These are phyloP conservation scores for Acanthochlamys bracteata DNA, from an alignment of 106 monocot species.

Conservation along the genomic window DNA sequence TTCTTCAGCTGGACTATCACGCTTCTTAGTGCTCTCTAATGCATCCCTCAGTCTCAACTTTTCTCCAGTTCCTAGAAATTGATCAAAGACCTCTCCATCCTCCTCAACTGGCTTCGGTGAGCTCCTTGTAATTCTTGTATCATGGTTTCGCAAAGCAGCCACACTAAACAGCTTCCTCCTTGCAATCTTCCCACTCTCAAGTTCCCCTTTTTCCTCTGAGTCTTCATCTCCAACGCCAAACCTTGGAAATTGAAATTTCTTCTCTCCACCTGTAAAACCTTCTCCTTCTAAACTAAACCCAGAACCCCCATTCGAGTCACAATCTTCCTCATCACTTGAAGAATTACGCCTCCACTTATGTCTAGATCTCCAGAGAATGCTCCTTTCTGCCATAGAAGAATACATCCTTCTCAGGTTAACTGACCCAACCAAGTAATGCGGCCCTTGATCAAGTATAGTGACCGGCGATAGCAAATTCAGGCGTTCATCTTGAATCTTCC, in stretches of 20 bases:
- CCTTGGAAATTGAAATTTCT: constrained; percentile 12
- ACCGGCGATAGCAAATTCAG: too few species aligned
- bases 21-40: background rate
- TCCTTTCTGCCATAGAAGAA: constrained; percentile 11
- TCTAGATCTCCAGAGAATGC: background rate
- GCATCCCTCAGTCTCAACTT: constrained; percentile 35
- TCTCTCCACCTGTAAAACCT: background rate
- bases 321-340: constrained; percentile 40
- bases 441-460: too few species aligned
- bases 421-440: too few species aligned
- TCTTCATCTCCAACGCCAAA: constrained; percentile 17
- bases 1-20: constrained; percentile 21
- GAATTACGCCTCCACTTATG: constrained; percentile 31
- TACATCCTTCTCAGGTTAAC: too few species aligned
- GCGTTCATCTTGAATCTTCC: too few species aligned
- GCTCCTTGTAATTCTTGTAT: constrained; percentile 56
- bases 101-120: constrained; percentile 19
- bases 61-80: constrained; percentile 41
- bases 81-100: constrained; percentile 11
- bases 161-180: constrained; percentile 48
- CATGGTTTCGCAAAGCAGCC: constrained; percentile 56
- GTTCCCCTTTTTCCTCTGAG: constrained; percentile 15
- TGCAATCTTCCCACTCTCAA: background rate
- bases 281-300: constrained; percentile 5
- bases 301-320: constrained; percentile 19